These are phyloP conservation scores for Xylaria sp. DNA, from an alignment of 2,329 filamentous ascomycete species.

Conservation along the genomic window DNA sequence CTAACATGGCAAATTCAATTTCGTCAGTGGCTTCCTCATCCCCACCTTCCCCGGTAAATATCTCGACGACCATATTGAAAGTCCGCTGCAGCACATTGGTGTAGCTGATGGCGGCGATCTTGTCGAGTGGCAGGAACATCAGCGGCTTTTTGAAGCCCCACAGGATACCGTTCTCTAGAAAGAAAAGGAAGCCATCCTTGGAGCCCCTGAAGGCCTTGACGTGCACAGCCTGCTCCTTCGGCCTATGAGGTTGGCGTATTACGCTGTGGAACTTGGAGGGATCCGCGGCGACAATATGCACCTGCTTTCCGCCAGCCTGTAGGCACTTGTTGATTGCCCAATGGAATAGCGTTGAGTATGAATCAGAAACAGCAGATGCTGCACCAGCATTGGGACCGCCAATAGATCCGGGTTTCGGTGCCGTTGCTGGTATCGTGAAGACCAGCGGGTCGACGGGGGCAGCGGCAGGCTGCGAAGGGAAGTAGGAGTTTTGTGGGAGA, in stretches of 20 bases:
- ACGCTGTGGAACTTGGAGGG: conserved; percentile 67
- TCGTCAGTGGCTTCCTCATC: conserved; percentile 66
- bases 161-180: conserved; percentile 72
- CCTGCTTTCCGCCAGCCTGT: conserved; percentile 59
- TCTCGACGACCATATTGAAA: conserved; percentile 74
- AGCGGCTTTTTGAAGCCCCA: conserved; percentile 79
- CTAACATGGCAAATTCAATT: conserved; percentile 75
- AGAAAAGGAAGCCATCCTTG: conserved; percentile 76
- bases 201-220: conserved; percentile 74
- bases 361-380: conserved; percentile 67
- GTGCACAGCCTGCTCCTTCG: conserved; percentile 71
- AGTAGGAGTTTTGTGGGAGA: conserved; percentile 66
- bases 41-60: conserved; percentile 56
- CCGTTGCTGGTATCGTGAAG: conserved; percentile 69
- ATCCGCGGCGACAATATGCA: conserved; percentile 64
- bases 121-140: conserved; percentile 70
- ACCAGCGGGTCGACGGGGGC: conserved; percentile 67
- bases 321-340: conserved; percentile 69
- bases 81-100: conserved; percentile 75
- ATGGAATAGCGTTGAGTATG: conserved; percentile 68
- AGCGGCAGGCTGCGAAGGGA: conserved; percentile 60
- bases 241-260: conserved; percentile 67
- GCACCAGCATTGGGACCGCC: conserved; percentile 60
- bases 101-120: conserved; percentile 72
- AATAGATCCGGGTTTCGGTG: conserved; percentile 70